Conservation (phyloP, 140 eudicot genomes). For the Anethum foeniculum region DNA sequence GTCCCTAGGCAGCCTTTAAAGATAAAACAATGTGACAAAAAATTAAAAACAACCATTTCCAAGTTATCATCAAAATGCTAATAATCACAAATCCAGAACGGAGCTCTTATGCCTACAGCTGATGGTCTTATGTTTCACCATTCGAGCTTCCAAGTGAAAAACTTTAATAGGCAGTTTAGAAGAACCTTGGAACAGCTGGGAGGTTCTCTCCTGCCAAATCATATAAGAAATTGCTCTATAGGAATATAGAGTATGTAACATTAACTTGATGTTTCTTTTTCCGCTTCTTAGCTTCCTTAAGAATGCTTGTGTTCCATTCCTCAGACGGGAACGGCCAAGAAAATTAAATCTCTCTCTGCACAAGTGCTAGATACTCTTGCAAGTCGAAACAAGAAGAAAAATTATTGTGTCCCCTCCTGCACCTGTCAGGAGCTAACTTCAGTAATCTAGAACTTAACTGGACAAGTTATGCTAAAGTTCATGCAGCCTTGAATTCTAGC, state of each 20-base stretch:
- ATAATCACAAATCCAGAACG: neutral
- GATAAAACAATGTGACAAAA: neutral
- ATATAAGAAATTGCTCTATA: neutral
- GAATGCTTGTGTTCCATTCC: neutral
- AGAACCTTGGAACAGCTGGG: neutral
- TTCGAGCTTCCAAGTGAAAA: neutral
- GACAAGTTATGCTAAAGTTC: neutral
- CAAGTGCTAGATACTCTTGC: neutral
- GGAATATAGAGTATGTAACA: neutral
- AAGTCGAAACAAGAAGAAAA: neutral
- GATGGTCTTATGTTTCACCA: neutral
- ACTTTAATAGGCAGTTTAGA: neutral
- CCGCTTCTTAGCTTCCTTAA: neutral
- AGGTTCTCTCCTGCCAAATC: neutral
- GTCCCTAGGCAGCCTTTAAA: neutral
- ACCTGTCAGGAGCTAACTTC: neutral
- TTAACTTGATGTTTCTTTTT: neutral
- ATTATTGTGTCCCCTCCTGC: neutral
- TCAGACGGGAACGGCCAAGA: neutral
- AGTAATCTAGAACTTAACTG: neutral
- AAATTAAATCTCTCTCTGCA: neutral
- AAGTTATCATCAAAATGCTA: neutral
- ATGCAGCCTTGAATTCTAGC: neutral
- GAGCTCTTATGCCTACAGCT: neutral
- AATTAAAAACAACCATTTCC: neutral